Conservation (phyloP, 2,329 filamentous ascomycete genomes). For the Thyridium curvatum region DNA sequence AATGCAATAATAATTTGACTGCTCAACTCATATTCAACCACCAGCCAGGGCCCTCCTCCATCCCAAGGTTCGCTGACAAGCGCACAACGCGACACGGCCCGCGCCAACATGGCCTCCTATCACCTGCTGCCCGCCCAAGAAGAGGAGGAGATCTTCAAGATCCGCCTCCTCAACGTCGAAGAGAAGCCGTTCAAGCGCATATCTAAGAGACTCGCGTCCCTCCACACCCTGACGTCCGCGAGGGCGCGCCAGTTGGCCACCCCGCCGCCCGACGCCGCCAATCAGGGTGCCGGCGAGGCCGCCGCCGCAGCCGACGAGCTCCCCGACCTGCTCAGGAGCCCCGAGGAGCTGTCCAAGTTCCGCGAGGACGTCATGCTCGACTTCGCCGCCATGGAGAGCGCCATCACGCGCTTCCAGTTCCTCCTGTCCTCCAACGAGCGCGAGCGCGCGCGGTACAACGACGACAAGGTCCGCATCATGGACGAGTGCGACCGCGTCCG, state of each 20-base stretch:
- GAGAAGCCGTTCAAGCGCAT: constrained; percentile 89
- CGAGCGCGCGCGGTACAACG: constrained; percentile 77
- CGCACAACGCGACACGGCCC: not conserved
- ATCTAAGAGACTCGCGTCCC: constrained; percentile 69
- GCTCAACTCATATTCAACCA: too few species aligned
- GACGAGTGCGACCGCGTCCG: constrained; percentile 72
- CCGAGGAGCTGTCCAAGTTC: constrained; percentile 54
- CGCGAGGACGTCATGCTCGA: constrained; percentile 81
- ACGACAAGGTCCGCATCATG: constrained; percentile 73
- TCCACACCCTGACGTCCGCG: constrained; percentile 55
- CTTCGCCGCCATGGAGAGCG: constrained; percentile 81
- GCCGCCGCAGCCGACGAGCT: constrained; percentile 30
- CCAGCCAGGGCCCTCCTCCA: too few species aligned
- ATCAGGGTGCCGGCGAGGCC: constrained; percentile 10
- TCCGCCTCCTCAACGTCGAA: constrained; percentile 81
- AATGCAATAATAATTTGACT: too few species aligned
- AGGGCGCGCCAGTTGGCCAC: constrained; percentile 51
- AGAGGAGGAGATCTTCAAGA: constrained; percentile 81
- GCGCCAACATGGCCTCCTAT: constrained; percentile 41
- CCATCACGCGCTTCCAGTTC: constrained; percentile 82
- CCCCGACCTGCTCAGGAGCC: constrained; percentile 31
- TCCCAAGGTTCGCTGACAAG: too few species aligned
- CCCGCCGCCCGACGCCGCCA: constrained; percentile 53
- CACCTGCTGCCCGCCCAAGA: constrained; percentile 67
- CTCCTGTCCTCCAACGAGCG: constrained; percentile 74